These are phyloP conservation scores for Bullera alba DNA, from an alignment of 768 basidiomycete species.

Conservation along the genomic window DNA sequence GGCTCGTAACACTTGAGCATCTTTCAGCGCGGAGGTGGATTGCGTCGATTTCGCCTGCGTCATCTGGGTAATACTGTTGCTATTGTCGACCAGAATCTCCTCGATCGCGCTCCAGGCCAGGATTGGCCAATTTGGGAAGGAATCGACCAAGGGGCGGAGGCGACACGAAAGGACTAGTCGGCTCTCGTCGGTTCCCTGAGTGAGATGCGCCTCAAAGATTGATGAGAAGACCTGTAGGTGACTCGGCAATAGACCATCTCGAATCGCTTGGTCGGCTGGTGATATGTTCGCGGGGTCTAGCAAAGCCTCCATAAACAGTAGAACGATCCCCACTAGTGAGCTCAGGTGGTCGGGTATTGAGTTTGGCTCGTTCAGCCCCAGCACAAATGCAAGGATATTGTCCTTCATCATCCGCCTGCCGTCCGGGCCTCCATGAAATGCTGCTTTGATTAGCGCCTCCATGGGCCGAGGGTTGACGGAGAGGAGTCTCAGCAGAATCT, in stretches of 20 bases:
- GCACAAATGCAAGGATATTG: constrained; percentile 14
- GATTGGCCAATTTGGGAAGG: constrained; percentile 29
- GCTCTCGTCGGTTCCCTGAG: constrained; percentile 24
- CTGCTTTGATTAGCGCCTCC: neutral
- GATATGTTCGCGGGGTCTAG: constrained; percentile 11
- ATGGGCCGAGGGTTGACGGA: neutral
- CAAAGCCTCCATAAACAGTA: constrained; percentile 23
- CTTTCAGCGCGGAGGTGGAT: constrained; percentile 15
- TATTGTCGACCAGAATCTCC: constrained; percentile 23
- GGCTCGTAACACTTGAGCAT: constrained; percentile 23
- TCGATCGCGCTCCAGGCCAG: constrained; percentile 31
- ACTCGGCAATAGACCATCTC: constrained; percentile 10
- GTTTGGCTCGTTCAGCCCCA: constrained; percentile 20
- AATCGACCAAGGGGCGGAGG: constrained; percentile 5
- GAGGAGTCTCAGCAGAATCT: neutral
- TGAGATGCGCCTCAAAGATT: constrained; percentile 26
- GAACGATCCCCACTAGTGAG: constrained; percentile 12
- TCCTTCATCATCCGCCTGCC: neutral
- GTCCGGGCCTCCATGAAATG: neutral
- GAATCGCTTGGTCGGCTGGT: constrained; percentile 12
- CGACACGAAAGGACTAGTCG: constrained; percentile 11
- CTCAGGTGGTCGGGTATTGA: constrained; percentile 5
- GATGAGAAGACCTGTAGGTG: constrained; percentile 20
- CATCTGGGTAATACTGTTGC: constrained; percentile 12
- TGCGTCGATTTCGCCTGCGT: constrained; percentile 17